phyloP scores from a whole-genome alignment of 495 filamentous ascomycete species.

The Trichoderma reesei region DNA sequence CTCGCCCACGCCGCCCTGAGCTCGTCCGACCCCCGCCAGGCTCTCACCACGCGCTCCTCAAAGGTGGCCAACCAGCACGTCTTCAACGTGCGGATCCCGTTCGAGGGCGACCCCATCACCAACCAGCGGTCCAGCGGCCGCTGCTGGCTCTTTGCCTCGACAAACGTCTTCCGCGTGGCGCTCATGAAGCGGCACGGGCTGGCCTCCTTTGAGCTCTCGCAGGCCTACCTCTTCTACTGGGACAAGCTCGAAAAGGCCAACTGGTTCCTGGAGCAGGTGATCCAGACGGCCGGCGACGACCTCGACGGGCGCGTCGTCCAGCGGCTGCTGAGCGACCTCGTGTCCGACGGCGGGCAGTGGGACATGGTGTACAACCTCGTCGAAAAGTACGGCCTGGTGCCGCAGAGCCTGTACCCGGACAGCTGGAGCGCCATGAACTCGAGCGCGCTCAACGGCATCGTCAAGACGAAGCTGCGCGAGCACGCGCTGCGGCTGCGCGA shows the following conservation, averaged over 20 bases:
- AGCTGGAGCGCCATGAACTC: conserved; percentile 64
- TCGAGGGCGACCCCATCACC: conserved; percentile 75
- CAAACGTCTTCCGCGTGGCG: conserved; percentile 77
- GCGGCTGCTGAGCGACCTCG: conserved; percentile 51
- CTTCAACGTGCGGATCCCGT: conserved; percentile 73
- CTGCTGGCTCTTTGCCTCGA: conserved; percentile 84
- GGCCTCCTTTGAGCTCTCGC: conserved; percentile 70
- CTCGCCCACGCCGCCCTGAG: conserved; percentile 61
- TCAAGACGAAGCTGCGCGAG: conserved; percentile 82
- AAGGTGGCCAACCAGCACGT: conserved; percentile 58
- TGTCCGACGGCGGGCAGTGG: conserved; percentile 82
- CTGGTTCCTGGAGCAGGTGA: conserved; percentile 73
- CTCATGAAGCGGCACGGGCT: conserved; percentile 73
- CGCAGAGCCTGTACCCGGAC: conserved; percentile 72
- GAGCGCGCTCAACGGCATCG: conserved; percentile 56
- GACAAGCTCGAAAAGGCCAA: conserved; percentile 91
- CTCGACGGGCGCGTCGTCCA: conserved; percentile 62
- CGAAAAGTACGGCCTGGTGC: conserved; percentile 74
- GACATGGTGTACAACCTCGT: conserved; percentile 87
- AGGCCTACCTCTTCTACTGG: conserved; percentile 89
- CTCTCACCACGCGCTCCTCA: conserved; percentile 46
- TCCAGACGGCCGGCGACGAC: conserved; percentile 58
- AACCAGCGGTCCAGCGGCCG: conserved; percentile 71
- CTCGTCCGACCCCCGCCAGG: conserved; percentile 41
- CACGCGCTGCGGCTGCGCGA: conserved; percentile 56